phyloP scores from a whole-genome alignment of 345 rosid genomes.

The Streptanthus diversifolius region DNA sequence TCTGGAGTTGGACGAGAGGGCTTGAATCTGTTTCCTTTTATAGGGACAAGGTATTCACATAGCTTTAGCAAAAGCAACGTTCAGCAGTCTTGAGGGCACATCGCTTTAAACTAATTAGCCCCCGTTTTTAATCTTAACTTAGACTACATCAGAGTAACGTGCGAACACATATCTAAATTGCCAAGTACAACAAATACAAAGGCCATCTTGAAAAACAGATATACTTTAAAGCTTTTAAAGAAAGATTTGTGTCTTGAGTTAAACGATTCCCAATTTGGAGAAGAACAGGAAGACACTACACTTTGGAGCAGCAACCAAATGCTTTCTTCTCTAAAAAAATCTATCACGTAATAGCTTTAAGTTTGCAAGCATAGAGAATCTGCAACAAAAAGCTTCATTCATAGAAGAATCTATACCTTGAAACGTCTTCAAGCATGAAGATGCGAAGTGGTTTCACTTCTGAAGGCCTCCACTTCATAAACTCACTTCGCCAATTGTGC shows the following conservation, averaged over 20 bases:
- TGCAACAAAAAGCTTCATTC: slow-evolving; percentile 1
- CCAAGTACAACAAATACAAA: neutral
- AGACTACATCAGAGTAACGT: neutral
- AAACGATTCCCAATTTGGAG: neutral
- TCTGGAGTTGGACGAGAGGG: neutral
- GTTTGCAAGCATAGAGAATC: neutral
- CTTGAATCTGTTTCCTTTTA: neutral
- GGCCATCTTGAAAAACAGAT: neutral
- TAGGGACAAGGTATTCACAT: neutral
- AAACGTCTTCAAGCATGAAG: slow-evolving; percentile 92
- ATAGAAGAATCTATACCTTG: slow-evolving; percentile 51
- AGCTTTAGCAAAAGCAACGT: neutral
- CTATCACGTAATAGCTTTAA: neutral
- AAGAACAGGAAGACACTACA: neutral
- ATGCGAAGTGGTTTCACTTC: slow-evolving; percentile 86
- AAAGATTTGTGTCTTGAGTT: neutral
- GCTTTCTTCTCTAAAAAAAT: neutral
- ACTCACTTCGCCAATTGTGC: slow-evolving; percentile 97
- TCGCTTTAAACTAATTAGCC: neutral
- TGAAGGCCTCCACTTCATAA: slow-evolving; percentile 88
- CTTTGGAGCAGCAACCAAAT: neutral
- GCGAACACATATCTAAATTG: neutral
- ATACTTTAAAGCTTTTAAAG: neutral
- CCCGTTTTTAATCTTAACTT: neutral
- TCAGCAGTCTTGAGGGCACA: neutral